These are phyloP conservation scores for Blastobotrys aristatus DNA, from an alignment of 1,139 yeast species.

Conservation along the genomic window DNA sequence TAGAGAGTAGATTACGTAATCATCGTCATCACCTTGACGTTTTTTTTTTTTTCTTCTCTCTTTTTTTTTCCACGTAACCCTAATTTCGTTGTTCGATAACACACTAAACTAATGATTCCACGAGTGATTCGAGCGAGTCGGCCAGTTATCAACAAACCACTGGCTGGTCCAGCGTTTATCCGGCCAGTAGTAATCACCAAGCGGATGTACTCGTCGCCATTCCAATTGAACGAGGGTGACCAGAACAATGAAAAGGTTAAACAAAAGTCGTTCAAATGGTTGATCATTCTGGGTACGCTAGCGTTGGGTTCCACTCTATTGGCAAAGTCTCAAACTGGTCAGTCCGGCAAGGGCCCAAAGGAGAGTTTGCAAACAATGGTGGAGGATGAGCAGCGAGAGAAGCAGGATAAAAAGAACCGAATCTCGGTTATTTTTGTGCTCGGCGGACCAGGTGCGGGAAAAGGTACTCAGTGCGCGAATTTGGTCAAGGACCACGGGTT, in stretches of 20 bases:
- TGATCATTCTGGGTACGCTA: constrained; percentile 14
- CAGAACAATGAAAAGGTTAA: constrained; percentile 7
- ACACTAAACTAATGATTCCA: background rate
- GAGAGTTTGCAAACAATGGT: constrained; percentile 10
- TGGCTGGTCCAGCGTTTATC: too few species aligned
- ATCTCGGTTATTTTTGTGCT: constrained; percentile 79
- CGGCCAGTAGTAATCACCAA: background rate
- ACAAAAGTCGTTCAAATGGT: constrained; percentile 14
- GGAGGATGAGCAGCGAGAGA: constrained; percentile 9
- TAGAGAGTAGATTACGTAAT: background rate
- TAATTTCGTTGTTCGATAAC: background rate
- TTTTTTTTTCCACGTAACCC: background rate
- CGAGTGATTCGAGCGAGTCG: background rate
- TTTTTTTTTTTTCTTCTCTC: too few species aligned
- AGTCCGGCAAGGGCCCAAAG: constrained; percentile 6
- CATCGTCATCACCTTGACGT: background rate
- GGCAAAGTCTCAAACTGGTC: constrained; percentile 2
- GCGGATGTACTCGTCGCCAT: background rate
- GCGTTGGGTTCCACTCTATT: constrained; percentile 16
- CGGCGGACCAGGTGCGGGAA: constrained; percentile 84
- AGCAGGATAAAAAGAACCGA: background rate
- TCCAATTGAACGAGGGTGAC: constrained; percentile 10
- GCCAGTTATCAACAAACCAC: background rate
- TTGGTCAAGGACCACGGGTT: constrained; percentile 76
- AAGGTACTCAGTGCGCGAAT: constrained; percentile 92